Evolutionary conservation across 2,329 filamentous ascomycete genomes (phyloP).

Genomic region (Aureobasidium sp.): DNA sequence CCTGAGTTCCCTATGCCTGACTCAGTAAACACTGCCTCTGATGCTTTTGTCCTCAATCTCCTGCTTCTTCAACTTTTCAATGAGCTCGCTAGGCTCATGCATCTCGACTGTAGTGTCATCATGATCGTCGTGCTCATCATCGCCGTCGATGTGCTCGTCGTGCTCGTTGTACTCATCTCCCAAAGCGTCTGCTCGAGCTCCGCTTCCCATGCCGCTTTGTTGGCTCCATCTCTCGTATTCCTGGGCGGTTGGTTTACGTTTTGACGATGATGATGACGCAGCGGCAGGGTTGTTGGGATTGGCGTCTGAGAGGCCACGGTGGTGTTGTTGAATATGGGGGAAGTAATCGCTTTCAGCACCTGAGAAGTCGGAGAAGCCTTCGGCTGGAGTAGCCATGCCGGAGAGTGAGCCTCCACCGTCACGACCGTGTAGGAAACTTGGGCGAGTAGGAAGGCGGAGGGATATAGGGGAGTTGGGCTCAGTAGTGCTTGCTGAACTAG

Average conservation of each 20-base stretch:
- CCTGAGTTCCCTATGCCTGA: not conserved
- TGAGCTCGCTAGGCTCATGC: conserved; percentile 11
- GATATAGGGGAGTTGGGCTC: conserved; percentile 9
- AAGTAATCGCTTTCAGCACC: conserved; percentile 33
- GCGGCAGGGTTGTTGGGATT: conserved; percentile 14
- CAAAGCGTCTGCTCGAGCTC: conserved; percentile 38
- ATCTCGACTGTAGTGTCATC: not conserved
- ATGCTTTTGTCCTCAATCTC: conserved; percentile 26
- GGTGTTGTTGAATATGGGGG: conserved; percentile 16
- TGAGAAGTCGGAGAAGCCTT: conserved; percentile 36
- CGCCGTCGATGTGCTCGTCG: conserved; percentile 20
- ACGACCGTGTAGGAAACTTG: conserved; percentile 23
- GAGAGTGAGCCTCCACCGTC: conserved; percentile 29
- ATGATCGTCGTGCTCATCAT: conserved; percentile 14
- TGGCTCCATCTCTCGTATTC: conserved; percentile 36
- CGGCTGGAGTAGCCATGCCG: conserved; percentile 30
- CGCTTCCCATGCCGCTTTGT: conserved; percentile 42
- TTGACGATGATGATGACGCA: conserved; percentile 35
- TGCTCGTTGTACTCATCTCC: conserved; percentile 34
- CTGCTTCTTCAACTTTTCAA: conserved; percentile 19
- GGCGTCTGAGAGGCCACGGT: conserved; percentile 3
- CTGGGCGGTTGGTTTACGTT: conserved; percentile 28
- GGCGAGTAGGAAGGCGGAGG: conserved; percentile 7
- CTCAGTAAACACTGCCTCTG: conserved; percentile 27
- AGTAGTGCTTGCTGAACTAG: conserved; percentile 9